A percentile compares a stretch with the other conserved stretches of the same genome.
These are phyloP conservation scores for Perilla frutescens DNA, from an alignment of 257 asterid genomes.

Conservation along the genomic window DNA sequence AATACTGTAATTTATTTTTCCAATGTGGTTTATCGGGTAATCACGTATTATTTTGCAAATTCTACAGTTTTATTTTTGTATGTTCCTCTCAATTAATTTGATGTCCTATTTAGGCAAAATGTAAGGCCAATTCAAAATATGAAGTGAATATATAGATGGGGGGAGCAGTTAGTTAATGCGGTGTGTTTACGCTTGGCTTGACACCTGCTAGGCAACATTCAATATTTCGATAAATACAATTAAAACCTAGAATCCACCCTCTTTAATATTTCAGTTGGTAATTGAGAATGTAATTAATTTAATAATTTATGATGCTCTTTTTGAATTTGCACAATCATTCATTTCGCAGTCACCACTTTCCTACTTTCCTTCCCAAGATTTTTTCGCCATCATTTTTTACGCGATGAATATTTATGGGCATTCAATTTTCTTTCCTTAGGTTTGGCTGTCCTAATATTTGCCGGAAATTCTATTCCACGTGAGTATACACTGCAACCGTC, in stretches of 20 bases:
- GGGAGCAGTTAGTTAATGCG: background rate
- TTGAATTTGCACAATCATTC: slow-evolving; percentile 8
- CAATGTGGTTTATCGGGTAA: too few species aligned
- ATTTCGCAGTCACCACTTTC: slow-evolving; percentile 25
- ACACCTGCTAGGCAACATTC: slow-evolving; percentile 3
- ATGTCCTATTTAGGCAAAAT: too few species aligned
- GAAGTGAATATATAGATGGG: slow-evolving; percentile 27
- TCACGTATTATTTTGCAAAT: too few species aligned
- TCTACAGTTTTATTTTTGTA: too few species aligned
- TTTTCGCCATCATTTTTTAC: slow-evolving; percentile 14
- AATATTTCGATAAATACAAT: slow-evolving; percentile 7
- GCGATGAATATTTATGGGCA: slow-evolving; percentile 25
- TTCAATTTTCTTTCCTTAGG: slow-evolving; percentile 13
- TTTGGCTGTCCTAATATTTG: slow-evolving; percentile 9
- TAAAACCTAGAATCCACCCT: slow-evolving; percentile 14
- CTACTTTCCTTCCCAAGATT: slow-evolving; percentile 21
- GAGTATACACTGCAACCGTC: too few species aligned
- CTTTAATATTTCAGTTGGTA: background rate
- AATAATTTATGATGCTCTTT: background rate
- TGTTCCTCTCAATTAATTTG: too few species aligned
- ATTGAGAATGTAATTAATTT: background rate
- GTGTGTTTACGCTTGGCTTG: background rate
- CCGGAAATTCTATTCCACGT: too few species aligned
- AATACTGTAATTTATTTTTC: too few species aligned
- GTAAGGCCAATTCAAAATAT: too few species aligned